Percentiles rank a stretch among this genome's conserved stretches.
Evolutionary conservation across 768 basidiomycete species (phyloP).

Genomic region (Podaxis sp.): DNA sequence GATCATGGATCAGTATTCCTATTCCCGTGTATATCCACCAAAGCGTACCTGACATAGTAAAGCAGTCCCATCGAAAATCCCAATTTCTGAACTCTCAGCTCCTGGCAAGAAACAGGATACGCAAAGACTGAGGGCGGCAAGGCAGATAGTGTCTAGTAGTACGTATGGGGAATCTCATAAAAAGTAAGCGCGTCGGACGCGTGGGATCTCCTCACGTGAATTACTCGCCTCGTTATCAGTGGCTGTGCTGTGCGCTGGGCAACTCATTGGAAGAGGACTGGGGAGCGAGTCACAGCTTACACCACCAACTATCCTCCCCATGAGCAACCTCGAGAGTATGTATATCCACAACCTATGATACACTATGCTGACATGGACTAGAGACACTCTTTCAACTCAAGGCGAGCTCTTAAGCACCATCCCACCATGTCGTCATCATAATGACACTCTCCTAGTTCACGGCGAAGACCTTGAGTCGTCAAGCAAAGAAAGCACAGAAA

Average conservation of each 20-base stretch:
- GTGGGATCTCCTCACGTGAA: constrained; percentile 20
- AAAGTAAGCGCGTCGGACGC: constrained; percentile 7
- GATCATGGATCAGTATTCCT: constrained; percentile 1
- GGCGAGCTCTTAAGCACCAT: constrained; percentile 38
- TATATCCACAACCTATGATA: constrained; percentile 4
- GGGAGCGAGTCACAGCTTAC: constrained; percentile 2
- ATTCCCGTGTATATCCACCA: constrained; percentile 6
- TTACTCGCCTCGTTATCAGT: background rate
- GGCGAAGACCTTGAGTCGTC: constrained; percentile 89
- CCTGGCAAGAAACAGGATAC: background rate
- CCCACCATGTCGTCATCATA: constrained; percentile 8
- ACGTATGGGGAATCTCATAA: constrained; percentile 10
- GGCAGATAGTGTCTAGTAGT: background rate
- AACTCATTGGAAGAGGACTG: background rate
- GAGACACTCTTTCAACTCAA: constrained; percentile 99
- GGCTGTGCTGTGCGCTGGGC: constrained; percentile 6
- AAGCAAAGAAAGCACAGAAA: constrained; percentile 97
- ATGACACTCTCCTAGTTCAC: constrained; percentile 73
- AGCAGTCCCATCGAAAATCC: constrained; percentile 46
- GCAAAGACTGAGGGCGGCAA: background rate
- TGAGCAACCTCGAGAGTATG: constrained; percentile 92
- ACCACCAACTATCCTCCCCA: constrained; percentile 28
- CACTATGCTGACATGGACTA: constrained; percentile 38
- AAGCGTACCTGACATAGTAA: constrained; percentile 58
- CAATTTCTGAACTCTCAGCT: constrained; percentile 8